Conservation (phyloP, 1,284 basidiomycete genomes). For the Lignosus rhinocerotis region DNA sequence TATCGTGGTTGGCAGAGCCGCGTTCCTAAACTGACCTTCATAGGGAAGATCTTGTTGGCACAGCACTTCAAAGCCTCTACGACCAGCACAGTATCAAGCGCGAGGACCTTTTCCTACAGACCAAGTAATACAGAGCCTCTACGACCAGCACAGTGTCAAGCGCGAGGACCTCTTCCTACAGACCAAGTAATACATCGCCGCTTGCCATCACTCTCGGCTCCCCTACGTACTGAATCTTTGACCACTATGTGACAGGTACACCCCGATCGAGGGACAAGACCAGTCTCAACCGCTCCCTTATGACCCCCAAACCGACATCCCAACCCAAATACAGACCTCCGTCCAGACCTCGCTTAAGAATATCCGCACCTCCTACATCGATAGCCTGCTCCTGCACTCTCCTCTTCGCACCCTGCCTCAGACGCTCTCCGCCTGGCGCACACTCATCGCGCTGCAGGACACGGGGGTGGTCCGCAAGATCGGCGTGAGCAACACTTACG, state of each 20-base stretch:
- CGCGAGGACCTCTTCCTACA: slow-evolving; percentile 46
- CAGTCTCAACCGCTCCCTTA: slow-evolving; percentile 70
- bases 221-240: neutral
- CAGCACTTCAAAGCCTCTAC: slow-evolving; percentile 53
- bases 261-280: slow-evolving; percentile 73
- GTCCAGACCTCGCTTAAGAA: slow-evolving; percentile 65
- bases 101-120: slow-evolving; percentile 50
- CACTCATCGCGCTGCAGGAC: slow-evolving; percentile 60
- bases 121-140: slow-evolving; percentile 59
- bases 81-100: slow-evolving; percentile 38
- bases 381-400: slow-evolving; percentile 77
- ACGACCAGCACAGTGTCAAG: slow-evolving; percentile 37
- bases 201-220: neutral
- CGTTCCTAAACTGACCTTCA: neutral
- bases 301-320: slow-evolving; percentile 52
- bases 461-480: slow-evolving; percentile 62
- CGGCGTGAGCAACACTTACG: slow-evolving; percentile 79
- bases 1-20: neutral
- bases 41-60: slow-evolving; percentile 80
- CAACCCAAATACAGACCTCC: slow-evolving; percentile 65
- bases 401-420: slow-evolving; percentile 59
- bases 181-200: slow-evolving; percentile 59
- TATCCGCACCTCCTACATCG: slow-evolving; percentile 68
- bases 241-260: slow-evolving; percentile 51
- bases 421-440: slow-evolving; percentile 68